Evolutionary conservation across 1,284 basidiomycete species (phyloP).

Genomic region (Mycena citricolor): DNA sequence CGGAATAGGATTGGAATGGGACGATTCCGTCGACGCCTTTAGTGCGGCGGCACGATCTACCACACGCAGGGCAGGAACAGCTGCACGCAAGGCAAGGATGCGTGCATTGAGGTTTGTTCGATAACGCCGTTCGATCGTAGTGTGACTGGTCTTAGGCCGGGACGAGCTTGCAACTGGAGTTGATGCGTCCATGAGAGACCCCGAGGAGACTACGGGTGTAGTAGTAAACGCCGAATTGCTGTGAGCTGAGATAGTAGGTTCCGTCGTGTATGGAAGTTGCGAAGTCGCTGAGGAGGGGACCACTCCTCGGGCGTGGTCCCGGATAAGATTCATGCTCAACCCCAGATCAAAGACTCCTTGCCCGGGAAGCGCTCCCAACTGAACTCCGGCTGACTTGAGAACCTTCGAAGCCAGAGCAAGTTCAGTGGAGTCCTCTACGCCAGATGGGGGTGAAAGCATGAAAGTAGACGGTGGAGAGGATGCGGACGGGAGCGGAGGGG

Average conservation of each 20-base stretch:
- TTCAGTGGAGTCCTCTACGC: no score
- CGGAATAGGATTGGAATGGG: conserved; percentile 38
- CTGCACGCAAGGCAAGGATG: conserved; percentile 78
- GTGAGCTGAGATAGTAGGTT: conserved; percentile 49
- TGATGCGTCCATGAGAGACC: conserved; percentile 13
- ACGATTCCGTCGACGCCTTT: conserved; percentile 49
- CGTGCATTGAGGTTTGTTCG: conserved; percentile 89
- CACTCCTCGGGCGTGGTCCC: conserved; percentile 17
- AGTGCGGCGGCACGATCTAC: conserved; percentile 50
- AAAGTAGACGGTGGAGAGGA: no score
- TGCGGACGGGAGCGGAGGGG: no score
- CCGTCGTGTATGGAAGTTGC: conserved; percentile 54
- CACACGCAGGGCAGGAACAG: conserved; percentile 80
- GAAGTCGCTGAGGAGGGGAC: conserved; percentile 39
- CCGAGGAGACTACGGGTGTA: conserved; percentile 17
- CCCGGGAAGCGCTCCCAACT: no score
- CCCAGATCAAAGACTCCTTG: no score
- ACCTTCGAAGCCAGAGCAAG: no score
- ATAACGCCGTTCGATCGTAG: conserved; percentile 88
- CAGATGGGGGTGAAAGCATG: no score
- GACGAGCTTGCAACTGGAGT: conserved; percentile 31
- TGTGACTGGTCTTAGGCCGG: conserved; percentile 85
- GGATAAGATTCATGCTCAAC: conserved; percentile 31
- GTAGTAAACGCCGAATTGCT: conserved; percentile 34
- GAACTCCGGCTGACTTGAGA: no score